A percentile compares a stretch with the other conserved stretches of the same genome.
phyloP scores from a whole-genome alignment of 495 filamentous ascomycete species.

The Trichoderma reesei region DNA sequence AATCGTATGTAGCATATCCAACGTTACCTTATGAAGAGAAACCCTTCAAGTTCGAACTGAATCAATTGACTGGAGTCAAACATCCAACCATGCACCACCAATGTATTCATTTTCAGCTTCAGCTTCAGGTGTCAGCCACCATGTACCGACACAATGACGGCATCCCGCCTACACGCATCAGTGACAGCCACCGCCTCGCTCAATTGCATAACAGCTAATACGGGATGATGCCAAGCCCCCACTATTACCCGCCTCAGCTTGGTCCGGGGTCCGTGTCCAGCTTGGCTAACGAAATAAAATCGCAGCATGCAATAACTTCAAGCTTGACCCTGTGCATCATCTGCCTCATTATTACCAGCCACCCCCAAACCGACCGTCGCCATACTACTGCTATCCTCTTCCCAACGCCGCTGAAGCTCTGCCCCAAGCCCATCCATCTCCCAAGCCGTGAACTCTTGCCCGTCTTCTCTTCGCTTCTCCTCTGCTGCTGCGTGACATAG shows the following conservation, averaged over 20 bases:
- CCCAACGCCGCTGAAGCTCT: no score
- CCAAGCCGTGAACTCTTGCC: not conserved
- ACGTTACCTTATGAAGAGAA: no score
- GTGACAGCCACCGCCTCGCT: not conserved
- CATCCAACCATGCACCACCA: no score
- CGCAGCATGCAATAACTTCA: no score
- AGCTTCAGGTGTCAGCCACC: no score
- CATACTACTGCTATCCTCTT: no score
- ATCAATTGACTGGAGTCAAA: no score
- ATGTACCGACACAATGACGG: no score
- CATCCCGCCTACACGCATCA: not conserved
- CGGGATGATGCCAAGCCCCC: not conserved
- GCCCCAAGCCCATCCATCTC: not conserved
- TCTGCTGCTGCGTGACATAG: slow-evolving; percentile 1
- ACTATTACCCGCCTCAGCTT: slow-evolving; percentile 2
- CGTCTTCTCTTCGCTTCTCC: not conserved
- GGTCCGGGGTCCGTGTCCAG: not conserved
- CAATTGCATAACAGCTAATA: not conserved
- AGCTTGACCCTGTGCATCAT: no score
- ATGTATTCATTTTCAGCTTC: no score
- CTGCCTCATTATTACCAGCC: not conserved
- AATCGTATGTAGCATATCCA: no score
- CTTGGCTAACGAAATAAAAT: not conserved
- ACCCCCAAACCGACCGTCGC: not conserved
- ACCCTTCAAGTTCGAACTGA: no score